Evolutionary conservation across 148 eudicot genomes (phyloP), one percentile per base, ranked within the genome.

Genomic region (Arbutus unedo): DNA sequence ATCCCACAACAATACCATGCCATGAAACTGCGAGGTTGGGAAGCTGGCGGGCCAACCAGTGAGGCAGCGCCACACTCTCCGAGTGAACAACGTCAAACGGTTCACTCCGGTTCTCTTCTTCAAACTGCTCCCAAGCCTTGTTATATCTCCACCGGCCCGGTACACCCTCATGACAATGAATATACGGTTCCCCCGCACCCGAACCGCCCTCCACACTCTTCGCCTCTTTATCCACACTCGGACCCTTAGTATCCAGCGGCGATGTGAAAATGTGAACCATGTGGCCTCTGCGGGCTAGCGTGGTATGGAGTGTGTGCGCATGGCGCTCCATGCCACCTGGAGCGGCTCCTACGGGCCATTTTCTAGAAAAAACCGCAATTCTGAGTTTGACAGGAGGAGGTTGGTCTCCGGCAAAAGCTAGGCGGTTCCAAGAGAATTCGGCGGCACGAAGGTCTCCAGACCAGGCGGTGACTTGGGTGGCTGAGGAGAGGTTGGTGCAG

Each of bases 311-410:
- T 0, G 94, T 91, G 75, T 86, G 87, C 0, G 98, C 98, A 49
- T 94, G 98, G 0, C 98, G 97, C 78, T 94, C 98, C 98, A 94
- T 94, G 3, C 98, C 98, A 2, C 98, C 98, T 0, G 98, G 98
- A 13, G 77, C 81, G 19, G 94, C 76, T 41, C 90, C 86, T 0
- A 86, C 85, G 0, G 98, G 98, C 98, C 98, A 94, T 79, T 91
- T 94, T 31, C 94, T 78, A 0, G 96, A 89, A 72, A 94, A 94
- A 11, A 92, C 98, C 0, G 98, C 98, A n/a, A 94, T 79, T 23
- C 89, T 91, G 11, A 94, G 88, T 1, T 79, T 74, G 14, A 10
- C 56, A 1, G 79, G 78, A 2, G 92, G 87, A 4, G 89, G 91
- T 3, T 41, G 48, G 6, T 38, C 49, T 10, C 77, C 84, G 0